These are phyloP conservation scores for Powellomyces hirtus DNA, from an alignment of 192 early-diverging fungal genomes.

Conservation along the genomic window DNA sequence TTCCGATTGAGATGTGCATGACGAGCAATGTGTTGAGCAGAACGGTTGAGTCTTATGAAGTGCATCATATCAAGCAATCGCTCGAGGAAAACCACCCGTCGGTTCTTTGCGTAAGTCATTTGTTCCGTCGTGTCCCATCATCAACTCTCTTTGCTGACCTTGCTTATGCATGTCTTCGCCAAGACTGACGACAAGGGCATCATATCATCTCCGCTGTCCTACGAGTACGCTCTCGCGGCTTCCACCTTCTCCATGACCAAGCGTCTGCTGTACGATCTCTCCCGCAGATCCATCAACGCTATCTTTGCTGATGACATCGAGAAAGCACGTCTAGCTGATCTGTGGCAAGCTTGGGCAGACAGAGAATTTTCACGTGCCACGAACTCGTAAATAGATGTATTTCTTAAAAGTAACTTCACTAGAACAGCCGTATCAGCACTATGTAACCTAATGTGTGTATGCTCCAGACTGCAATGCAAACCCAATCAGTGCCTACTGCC, in stretches of 20 bases:
- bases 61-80: conserved; percentile 54
- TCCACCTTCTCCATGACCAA: conserved; percentile 9
- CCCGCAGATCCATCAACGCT: conserved; percentile 1
- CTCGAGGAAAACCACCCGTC: conserved; percentile 43
- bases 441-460: no score
- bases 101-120: conserved; percentile 40
- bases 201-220: conserved; percentile 2
- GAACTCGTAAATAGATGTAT: no score
- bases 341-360: background rate
- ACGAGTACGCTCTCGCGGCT: conserved; percentile 22
- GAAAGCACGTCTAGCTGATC: background rate
- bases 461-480: no score
- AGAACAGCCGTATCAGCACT: no score
- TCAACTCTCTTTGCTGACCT: background rate
- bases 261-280: background rate
- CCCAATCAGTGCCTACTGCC: no score
- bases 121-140: background rate
- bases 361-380: no score
- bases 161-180: background rate
- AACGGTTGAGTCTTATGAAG: conserved; percentile 46
- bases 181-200: conserved; percentile 32
- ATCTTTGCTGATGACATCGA: background rate
- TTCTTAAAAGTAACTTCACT: no score
- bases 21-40: conserved; percentile 62
- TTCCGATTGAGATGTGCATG: conserved; percentile 63